Percentiles rank a stretch among this genome's conserved stretches.
These are phyloP conservation scores for Paspalum vaginatum DNA, from an alignment of 176 grass and related monocot species.

Conservation along the genomic window DNA sequence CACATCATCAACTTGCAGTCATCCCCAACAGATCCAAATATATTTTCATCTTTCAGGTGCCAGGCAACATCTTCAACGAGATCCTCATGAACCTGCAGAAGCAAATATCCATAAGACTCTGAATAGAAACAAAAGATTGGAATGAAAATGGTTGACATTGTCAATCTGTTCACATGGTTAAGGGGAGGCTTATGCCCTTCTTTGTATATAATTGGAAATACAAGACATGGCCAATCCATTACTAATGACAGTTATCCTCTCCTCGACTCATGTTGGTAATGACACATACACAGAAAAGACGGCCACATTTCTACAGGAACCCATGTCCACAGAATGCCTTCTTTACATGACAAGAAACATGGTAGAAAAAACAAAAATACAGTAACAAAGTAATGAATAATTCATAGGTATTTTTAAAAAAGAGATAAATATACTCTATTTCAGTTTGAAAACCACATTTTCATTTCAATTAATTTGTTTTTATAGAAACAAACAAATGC, in stretches of 20 bases:
- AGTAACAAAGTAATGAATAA: constrained; percentile 10
- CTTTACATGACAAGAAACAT: not conserved
- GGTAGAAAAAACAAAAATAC: not conserved
- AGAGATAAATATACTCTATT: not conserved
- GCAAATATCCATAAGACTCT: constrained; percentile 4
- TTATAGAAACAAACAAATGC: not conserved
- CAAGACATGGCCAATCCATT: not conserved
- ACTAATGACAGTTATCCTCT: not conserved
- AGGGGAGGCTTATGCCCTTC: not conserved
- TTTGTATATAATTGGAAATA: not conserved
- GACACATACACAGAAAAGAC: not conserved
- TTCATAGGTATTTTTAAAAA: not conserved
- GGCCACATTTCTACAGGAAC: not conserved
- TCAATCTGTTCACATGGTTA: not conserved
- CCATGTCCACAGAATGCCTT: not conserved
- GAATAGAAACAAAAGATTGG: not conserved
- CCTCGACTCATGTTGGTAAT: not conserved
- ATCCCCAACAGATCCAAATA: constrained; percentile 98
- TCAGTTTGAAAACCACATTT: not conserved
- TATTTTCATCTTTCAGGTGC: constrained; percentile 78
- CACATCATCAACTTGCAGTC: constrained; percentile 94
- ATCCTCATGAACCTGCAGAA: constrained; percentile 79
- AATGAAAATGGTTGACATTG: constrained; percentile 10
- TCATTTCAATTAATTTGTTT: not conserved
- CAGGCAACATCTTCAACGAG: constrained; percentile 93